Conservation (phyloP, 2,329 filamentous ascomycete species). For the Colletotrichum eleusines region DNA sequence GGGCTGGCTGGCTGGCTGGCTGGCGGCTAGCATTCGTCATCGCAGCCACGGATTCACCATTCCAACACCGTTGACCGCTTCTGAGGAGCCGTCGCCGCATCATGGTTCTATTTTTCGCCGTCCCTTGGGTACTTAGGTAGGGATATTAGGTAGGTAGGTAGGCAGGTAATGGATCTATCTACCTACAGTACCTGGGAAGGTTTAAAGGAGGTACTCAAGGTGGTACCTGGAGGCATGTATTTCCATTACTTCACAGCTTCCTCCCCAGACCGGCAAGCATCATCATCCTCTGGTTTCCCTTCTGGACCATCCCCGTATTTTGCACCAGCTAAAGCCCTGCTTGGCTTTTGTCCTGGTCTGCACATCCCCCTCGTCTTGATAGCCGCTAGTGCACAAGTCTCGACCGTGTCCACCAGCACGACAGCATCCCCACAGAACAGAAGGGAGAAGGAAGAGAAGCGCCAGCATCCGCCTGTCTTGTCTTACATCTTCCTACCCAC, state of each 20-base stretch:
- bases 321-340: conserved; percentile 38
- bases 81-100: background rate
- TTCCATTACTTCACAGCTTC: conserved; percentile 10
- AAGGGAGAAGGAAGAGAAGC: no score
- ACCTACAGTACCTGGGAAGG: no score
- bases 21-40: no score
- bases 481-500: background rate
- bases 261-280: conserved; percentile 36
- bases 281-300: conserved; percentile 31
- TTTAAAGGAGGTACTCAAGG: no score
- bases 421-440: conserved; percentile 27
- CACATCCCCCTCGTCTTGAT: conserved; percentile 20
- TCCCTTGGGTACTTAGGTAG: background rate
- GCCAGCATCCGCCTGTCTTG: background rate
- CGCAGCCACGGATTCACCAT: conserved; percentile 34
- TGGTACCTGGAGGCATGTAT: background rate
- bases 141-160: no score
- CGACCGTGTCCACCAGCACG: conserved; percentile 16
- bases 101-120: no score
- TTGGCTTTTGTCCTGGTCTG: conserved; percentile 27
- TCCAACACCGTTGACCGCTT: conserved; percentile 26
- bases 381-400: conserved; percentile 8
- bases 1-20: no score
- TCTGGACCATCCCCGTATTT: conserved; percentile 39
- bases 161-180: no score